Percentiles rank a stretch among this genome's conserved stretches.
Conservation (phyloP, 805 yeast species). For the Komagataella ulmi region DNA sequence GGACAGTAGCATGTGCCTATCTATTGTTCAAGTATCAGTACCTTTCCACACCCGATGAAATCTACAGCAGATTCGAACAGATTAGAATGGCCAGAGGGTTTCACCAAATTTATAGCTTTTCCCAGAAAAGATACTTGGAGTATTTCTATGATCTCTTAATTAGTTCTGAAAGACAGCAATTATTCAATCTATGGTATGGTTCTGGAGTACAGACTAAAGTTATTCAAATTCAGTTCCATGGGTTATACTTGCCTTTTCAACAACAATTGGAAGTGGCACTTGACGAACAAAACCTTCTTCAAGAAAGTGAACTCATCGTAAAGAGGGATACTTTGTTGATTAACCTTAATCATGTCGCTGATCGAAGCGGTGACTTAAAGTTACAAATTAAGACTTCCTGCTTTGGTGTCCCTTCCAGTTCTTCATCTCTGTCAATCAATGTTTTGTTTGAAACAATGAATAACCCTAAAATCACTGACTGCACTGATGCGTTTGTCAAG, state of each 20-base stretch:
- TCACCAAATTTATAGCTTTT: slow-evolving; percentile 16
- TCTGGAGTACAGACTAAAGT: not conserved
- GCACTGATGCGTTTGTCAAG: not conserved
- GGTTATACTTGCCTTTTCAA: not conserved
- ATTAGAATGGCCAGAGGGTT: not conserved
- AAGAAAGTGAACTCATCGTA: not conserved
- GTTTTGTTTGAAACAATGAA: not conserved
- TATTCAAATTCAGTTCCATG: not conserved
- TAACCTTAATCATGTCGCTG: not conserved
- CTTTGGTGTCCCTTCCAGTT: not conserved
- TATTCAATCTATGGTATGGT: not conserved
- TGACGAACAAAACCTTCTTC: not conserved
- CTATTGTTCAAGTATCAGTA: slow-evolving; percentile 32
- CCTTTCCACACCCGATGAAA: not conserved
- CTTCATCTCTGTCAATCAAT: not conserved
- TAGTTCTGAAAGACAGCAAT: not conserved
- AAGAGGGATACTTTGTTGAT: not conserved
- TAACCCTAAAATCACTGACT: not conserved
- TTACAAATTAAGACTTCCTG: not conserved
- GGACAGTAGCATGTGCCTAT: slow-evolving; percentile 60
- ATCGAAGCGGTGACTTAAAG: not conserved
- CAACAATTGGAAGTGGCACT: not conserved
- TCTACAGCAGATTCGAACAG: not conserved
- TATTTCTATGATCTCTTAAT: slow-evolving; percentile 25
- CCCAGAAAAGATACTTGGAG: slow-evolving; percentile 54